phyloP scores from a whole-genome alignment of 371 early-diverging fungal genomes.

The Mucor mucedo region DNA sequence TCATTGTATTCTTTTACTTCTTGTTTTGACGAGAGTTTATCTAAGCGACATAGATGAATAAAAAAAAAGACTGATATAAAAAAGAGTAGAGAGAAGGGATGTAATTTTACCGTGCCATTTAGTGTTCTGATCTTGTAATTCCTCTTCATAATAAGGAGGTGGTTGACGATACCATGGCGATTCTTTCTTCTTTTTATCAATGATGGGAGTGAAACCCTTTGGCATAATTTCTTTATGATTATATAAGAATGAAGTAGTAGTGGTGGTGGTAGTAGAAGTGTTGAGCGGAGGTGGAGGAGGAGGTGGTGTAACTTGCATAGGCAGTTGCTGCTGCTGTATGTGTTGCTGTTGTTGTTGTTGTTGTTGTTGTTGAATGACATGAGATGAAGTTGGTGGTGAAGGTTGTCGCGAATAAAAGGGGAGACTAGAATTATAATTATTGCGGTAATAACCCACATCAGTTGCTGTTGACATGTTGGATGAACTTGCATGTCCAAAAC shows the following conservation, averaged over 20 bases:
- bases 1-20: conserved; percentile 43
- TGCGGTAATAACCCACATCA: conserved; percentile 5
- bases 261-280: background rate
- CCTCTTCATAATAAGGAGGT: background rate
- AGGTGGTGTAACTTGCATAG: background rate
- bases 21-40: background rate
- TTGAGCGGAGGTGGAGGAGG: background rate
- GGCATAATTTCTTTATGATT: conserved; percentile 11
- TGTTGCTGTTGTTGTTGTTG: background rate
- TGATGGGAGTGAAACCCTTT: conserved; percentile 9
- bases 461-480: conserved; percentile 1
- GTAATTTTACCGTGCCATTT: conserved; percentile 4
- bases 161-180: conserved; percentile 13
- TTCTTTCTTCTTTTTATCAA: conserved; percentile 10
- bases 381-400: conserved; percentile 16
- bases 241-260: background rate
- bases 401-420: conserved; percentile 28
- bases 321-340: background rate
- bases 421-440: conserved; percentile 7
- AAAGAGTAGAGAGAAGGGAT: background rate
- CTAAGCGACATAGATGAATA: too few species aligned
- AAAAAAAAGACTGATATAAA: background rate
- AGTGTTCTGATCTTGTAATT: background rate
- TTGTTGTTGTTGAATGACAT: conserved; percentile 8
- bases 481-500: conserved; percentile 3